Percentiles rank a stretch among this genome's conserved stretches.
These are phyloP conservation scores for Pisolithus tinctorius DNA, from an alignment of 768 basidiomycete species.

Conservation along the genomic window DNA sequence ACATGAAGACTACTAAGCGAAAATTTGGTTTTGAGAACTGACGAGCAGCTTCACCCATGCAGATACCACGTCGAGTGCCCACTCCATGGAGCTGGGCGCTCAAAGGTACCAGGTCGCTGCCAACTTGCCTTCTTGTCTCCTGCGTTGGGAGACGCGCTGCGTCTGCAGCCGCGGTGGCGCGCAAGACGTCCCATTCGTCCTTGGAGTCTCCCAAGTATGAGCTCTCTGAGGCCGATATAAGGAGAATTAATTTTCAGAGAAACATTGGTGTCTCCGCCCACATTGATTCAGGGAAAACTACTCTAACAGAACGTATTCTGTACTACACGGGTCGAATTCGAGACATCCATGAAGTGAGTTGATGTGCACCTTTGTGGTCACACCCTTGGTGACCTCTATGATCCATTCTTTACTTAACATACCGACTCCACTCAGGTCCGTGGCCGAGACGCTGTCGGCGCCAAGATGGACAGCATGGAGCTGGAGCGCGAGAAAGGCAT, in stretches of 20 bases:
- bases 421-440: slow-evolving; percentile 51
- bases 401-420: slow-evolving; percentile 4
- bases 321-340: slow-evolving; percentile 95
- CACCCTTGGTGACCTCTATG: background rate
- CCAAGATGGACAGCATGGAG: slow-evolving; percentile 99
- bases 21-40: too few species aligned
- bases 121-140: background rate
- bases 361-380: too few species aligned
- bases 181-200: background rate
- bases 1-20: too few species aligned
- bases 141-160: slow-evolving; percentile 30
- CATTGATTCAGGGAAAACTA: slow-evolving; percentile 97
- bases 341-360: slow-evolving; percentile 92
- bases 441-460: slow-evolving; percentile 91
- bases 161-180: slow-evolving; percentile 34
- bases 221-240: slow-evolving; percentile 59
- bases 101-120: slow-evolving; percentile 2
- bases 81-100: slow-evolving; percentile 20
- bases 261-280: slow-evolving; percentile 97
- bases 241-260: slow-evolving; percentile 67
- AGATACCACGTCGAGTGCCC: slow-evolving; percentile 19
- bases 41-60: slow-evolving; percentile 10
- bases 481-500: slow-evolving; percentile 98
- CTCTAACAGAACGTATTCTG: slow-evolving; percentile 90
- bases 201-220: slow-evolving; percentile 28